Evolutionary conservation across 805 yeast species (phyloP).

Genomic region (Saccharomycopsis lassenensis): DNA sequence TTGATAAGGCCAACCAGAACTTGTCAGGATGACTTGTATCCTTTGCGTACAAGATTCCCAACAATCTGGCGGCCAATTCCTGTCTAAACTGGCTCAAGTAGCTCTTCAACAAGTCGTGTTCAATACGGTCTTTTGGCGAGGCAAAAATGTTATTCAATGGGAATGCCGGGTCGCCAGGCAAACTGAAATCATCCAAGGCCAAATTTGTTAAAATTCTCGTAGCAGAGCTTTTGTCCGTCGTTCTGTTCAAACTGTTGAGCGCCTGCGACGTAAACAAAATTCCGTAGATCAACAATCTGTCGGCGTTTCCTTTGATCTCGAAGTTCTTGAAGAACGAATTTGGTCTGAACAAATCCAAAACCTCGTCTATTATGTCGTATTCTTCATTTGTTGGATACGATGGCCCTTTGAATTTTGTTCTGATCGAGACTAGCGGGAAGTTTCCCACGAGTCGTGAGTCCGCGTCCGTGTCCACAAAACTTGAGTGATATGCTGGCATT

Average conservation of each 20-base stretch:
- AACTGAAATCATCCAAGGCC: conserved; percentile 75
- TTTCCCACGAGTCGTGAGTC: too few relatives aligned
- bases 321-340: conserved; percentile 94
- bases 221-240: conserved; percentile 47
- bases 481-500: too few relatives aligned
- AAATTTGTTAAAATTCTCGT: conserved; percentile 64
- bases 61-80: conserved; percentile 74
- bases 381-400: conserved; percentile 66
- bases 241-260: conserved; percentile 45
- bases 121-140: conserved; percentile 65
- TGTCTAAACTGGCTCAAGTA: conserved; percentile 92
- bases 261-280: conserved; percentile 83
- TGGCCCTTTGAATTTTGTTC: conserved; percentile 83
- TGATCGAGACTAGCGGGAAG: conserved; percentile 73
- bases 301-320: conserved; percentile 93
- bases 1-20: conserved; percentile 91
- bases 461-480: too few relatives aligned
- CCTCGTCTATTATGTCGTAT: conserved; percentile 89
- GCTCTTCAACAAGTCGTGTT: conserved; percentile 66
- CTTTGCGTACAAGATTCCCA: conserved; percentile 59
- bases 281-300: conserved; percentile 87
- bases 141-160: conserved; percentile 72
- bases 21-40: conserved; percentile 62
- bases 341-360: conserved; percentile 84
- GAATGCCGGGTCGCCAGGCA: conserved; percentile 94